Conservation (phyloP, 495 filamentous ascomycete genomes). For the Neurospora africana region DNA sequence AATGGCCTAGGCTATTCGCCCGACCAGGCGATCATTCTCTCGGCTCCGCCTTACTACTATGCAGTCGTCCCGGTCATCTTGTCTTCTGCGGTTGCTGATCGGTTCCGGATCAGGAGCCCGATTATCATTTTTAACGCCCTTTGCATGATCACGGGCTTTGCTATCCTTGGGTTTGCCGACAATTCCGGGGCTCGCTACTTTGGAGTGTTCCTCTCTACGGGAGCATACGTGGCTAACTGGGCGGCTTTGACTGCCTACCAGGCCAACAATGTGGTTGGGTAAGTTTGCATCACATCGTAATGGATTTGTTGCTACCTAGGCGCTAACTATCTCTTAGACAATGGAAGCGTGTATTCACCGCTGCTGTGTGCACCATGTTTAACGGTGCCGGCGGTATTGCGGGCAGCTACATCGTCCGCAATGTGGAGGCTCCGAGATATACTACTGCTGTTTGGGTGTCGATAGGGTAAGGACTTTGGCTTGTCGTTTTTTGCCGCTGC, state of each 20-base stretch:
- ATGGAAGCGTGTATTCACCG: slow-evolving; percentile 67
- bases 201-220: slow-evolving; percentile 65
- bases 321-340: slow-evolving; percentile 30
- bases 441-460: slow-evolving; percentile 62
- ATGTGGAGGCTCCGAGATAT: slow-evolving; percentile 58
- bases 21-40: slow-evolving; percentile 57
- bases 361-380: slow-evolving; percentile 56
- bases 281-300: background rate
- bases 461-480: slow-evolving; percentile 37
- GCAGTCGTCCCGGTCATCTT: slow-evolving; percentile 59
- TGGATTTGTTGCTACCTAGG: background rate
- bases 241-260: slow-evolving; percentile 66
- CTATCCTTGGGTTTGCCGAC: slow-evolving; percentile 59
- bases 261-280: slow-evolving; percentile 55
- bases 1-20: slow-evolving; percentile 61
- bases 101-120: slow-evolving; percentile 52
- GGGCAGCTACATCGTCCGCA: slow-evolving; percentile 62
- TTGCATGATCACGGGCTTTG: slow-evolving; percentile 60
- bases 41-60: slow-evolving; percentile 70
- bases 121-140: slow-evolving; percentile 66
- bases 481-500: background rate
- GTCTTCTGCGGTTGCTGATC: slow-evolving; percentile 58
- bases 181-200: slow-evolving; percentile 63
- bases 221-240: slow-evolving; percentile 73
- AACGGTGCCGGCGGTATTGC: slow-evolving; percentile 71